These are phyloP conservation scores for Peronospora belbahrii DNA, from an alignment of 352 stramenopile genomes.

Conservation along the genomic window DNA sequence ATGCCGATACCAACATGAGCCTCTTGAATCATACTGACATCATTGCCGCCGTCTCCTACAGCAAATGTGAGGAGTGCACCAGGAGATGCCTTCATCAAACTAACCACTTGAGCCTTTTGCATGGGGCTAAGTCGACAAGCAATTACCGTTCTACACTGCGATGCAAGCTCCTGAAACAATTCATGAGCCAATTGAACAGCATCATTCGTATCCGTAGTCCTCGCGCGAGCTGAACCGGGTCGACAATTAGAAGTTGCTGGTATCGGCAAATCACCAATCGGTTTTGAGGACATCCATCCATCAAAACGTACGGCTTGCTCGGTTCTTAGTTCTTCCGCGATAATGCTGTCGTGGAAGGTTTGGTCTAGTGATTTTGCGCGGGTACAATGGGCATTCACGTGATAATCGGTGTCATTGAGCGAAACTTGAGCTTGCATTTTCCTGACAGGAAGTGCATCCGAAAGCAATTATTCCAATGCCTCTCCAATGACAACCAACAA, in stretches of 20 bases:
- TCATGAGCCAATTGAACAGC: slow-evolving; percentile 36
- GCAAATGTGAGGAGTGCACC: slow-evolving; percentile 86
- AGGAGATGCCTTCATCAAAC: slow-evolving; percentile 85
- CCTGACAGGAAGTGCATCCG: slow-evolving; percentile 25
- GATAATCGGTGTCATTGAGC: slow-evolving; percentile 11
- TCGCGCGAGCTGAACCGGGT: slow-evolving; percentile 30
- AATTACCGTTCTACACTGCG: slow-evolving; percentile 81
- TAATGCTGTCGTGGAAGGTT: background rate
- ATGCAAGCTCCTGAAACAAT: slow-evolving; percentile 78
- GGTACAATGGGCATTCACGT: slow-evolving; percentile 11
- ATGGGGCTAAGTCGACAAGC: slow-evolving; percentile 85
- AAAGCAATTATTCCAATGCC: slow-evolving; percentile 62
- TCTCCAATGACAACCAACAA: slow-evolving; percentile 81
- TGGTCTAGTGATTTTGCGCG: slow-evolving; percentile 4
- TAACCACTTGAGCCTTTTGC: slow-evolving; percentile 91
- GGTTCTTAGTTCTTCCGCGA: slow-evolving; percentile 5
- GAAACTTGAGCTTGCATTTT: slow-evolving; percentile 12
- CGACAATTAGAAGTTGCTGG: slow-evolving; percentile 18
- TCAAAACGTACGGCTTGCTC: slow-evolving; percentile 16
- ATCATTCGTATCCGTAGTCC: slow-evolving; percentile 13
- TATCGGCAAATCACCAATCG: slow-evolving; percentile 31
- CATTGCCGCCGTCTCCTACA: slow-evolving; percentile 98
- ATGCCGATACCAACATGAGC: slow-evolving; percentile 98
- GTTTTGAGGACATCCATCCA: slow-evolving; percentile 49
- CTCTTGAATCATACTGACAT: slow-evolving; percentile 99